phyloP scores from a whole-genome alignment of 805 yeast genomes.

The Candida sithepensis region DNA sequence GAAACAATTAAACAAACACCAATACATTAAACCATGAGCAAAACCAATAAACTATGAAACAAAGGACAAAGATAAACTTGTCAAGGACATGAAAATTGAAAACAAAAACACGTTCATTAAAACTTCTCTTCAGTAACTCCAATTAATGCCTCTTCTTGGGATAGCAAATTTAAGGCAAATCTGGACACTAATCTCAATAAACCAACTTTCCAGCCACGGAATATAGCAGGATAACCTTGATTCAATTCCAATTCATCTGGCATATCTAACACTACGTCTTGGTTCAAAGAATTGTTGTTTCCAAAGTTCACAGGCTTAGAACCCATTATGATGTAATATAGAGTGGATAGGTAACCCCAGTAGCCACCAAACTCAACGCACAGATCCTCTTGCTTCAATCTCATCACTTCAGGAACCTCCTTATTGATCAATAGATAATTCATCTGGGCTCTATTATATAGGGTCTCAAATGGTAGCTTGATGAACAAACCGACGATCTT shows the following conservation, averaged over 20 bases:
- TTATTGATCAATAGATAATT: slow-evolving; percentile 46
- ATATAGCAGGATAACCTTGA: slow-evolving; percentile 49
- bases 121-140: slow-evolving; percentile 40
- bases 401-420: slow-evolving; percentile 37
- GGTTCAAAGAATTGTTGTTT: slow-evolving; percentile 14
- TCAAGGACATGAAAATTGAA: background rate
- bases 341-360: slow-evolving; percentile 50
- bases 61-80: background rate
- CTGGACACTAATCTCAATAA: slow-evolving; percentile 73
- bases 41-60: slow-evolving; percentile 25
- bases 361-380: slow-evolving; percentile 59
- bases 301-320: slow-evolving; percentile 27
- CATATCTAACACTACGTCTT: slow-evolving; percentile 24
- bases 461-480: slow-evolving; percentile 82
- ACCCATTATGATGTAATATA: slow-evolving; percentile 45
- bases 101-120: slow-evolving; percentile 6
- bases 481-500: slow-evolving; percentile 67
- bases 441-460: slow-evolving; percentile 81
- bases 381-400: slow-evolving; percentile 45
- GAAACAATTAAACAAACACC: slow-evolving; percentile 19
- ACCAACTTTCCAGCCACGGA: slow-evolving; percentile 93
- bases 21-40: slow-evolving; percentile 33
- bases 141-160: slow-evolving; percentile 44
- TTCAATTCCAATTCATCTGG: slow-evolving; percentile 37
- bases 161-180: slow-evolving; percentile 70